Evolutionary conservation across 208 protist genomes (phyloP), one percentile per base, ranked within the genome.

Genomic region (Crithidia fasciculata): DNA sequence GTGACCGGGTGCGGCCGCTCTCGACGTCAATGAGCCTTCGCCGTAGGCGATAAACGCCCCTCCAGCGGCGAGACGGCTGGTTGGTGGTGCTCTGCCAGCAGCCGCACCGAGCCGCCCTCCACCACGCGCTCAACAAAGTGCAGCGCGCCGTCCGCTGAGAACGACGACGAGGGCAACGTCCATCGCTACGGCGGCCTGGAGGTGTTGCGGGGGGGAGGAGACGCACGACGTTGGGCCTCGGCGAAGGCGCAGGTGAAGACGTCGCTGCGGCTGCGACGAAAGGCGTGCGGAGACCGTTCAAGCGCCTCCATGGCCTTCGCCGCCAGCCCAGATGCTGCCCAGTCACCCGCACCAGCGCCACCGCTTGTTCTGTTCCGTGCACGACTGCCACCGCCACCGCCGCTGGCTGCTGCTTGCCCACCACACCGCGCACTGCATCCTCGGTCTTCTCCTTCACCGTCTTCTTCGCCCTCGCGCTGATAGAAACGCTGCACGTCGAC

Each of bases 121-220:
- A 92, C 69, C 10, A 67, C 50, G 6, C 90, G 90, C 62, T 81
- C 74, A 10, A 95, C 68, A 68, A 83, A 93, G 53, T 78, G 90
- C 70, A 95, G 44, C 41, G 76, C 83, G 13, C 83, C 84, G 67
- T 84, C n/a, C 77, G 50, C 76, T 74, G 40, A 92, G 75, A 39
- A 92, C 80, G 36, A 93, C 72, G 3, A 95, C 68, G 19, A 88
- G 58, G 37, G 87, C 90, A n/a, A 91, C 75, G 64, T 93, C 87
- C 45, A 93, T 45, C 36, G 81, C 78, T 41, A 91, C 85, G 19
- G 85, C 80, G 4, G 84, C 83, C 43, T 82, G 85, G 61, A 70
- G 57, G 28, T 80, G 86, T 75, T 89, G 68, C 47, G 87, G 87
- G 50, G n/a, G 72, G 73, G 36, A 95, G 67, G 43, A 92, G 60